A percentile compares a stretch with the other conserved stretches of the same genome.
These are phyloP conservation scores for Termitomyces sp. DNA, from an alignment of 768 basidiomycete species.

Conservation along the genomic window DNA sequence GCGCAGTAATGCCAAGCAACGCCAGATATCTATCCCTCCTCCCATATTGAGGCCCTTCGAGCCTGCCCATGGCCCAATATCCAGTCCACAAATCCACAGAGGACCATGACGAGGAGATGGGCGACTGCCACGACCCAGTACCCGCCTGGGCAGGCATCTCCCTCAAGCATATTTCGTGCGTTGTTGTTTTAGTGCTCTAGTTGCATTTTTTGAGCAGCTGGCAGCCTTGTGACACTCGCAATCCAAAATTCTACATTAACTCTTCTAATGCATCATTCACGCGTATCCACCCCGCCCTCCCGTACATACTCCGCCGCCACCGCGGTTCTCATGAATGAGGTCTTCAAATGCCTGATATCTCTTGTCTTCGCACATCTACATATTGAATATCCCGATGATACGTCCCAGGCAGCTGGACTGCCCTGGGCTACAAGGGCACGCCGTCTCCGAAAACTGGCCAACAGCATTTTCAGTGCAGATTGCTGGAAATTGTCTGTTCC, in stretches of 20 bases:
- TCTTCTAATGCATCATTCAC: conserved; percentile 96
- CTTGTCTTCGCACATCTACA: conserved; percentile 75
- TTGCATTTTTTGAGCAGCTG: background rate
- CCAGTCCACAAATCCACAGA: conserved; percentile 20
- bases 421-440: conserved; percentile 1
- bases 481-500: conserved; percentile 98
- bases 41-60: conserved; percentile 6
- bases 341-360: conserved; percentile 88
- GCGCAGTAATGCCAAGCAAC: conserved; percentile 6
- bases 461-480: conserved; percentile 80
- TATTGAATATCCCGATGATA: conserved; percentile 34
- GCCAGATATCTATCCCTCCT: background rate
- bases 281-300: conserved; percentile 71
- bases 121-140: conserved; percentile 26
- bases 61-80: conserved; percentile 13
- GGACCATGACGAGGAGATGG: conserved; percentile 37
- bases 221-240: conserved; percentile 75
- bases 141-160: conserved; percentile 67
- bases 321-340: conserved; percentile 91
- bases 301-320: conserved; percentile 87
- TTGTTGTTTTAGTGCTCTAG: conserved; percentile 12
- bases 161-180: conserved; percentile 77
- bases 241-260: conserved; percentile 89
- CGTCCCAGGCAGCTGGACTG: conserved; percentile 20
- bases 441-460: conserved; percentile 48